These are phyloP conservation scores for Suhomyces prunicola DNA, from an alignment of 805 yeast genomes.

Conservation along the genomic window DNA sequence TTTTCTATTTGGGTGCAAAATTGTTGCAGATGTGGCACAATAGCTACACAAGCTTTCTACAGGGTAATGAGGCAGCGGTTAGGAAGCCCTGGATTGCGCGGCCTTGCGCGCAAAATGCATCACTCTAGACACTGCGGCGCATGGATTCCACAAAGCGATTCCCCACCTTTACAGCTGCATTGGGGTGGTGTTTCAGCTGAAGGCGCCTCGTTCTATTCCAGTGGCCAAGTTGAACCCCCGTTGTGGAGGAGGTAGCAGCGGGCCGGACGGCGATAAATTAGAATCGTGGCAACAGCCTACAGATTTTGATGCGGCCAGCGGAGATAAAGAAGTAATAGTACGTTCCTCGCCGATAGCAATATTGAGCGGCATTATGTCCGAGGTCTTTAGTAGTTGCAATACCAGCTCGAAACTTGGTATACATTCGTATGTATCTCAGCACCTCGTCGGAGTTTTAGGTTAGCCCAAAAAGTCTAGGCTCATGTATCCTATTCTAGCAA, in stretches of 20 bases:
- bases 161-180: not conserved
- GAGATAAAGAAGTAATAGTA: not conserved
- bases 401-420: not conserved
- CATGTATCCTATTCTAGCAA: not conserved
- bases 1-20: not conserved
- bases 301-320: not conserved
- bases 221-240: not conserved
- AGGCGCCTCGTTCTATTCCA: not conserved
- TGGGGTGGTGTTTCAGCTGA: not conserved
- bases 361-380: not conserved
- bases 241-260: not conserved
- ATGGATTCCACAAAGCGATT: not conserved
- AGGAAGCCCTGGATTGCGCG: not conserved
- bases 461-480: not conserved
- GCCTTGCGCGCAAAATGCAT: not conserved
- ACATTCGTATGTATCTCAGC: not conserved
- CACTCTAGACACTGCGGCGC: not conserved
- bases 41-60: not conserved
- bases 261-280: not conserved
- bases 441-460: not conserved
- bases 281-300: not conserved
- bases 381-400: not conserved
- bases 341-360: not conserved
- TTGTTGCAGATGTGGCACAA: not conserved
- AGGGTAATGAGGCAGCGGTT: not conserved